Conservation (phyloP, 768 basidiomycete species). For the Tremella yokohamensis region DNA sequence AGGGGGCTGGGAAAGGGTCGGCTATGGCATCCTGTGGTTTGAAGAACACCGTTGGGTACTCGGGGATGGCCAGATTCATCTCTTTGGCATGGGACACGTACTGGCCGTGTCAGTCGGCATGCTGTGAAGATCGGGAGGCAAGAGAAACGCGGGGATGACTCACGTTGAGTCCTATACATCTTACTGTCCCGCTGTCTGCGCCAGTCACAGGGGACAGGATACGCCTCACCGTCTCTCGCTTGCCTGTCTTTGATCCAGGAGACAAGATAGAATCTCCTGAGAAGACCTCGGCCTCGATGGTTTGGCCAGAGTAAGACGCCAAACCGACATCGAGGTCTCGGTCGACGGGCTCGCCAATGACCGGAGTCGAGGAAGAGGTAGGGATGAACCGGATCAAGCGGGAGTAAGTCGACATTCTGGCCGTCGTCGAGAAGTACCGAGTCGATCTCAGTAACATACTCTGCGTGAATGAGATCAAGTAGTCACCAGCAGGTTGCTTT, state of each 20-base stretch:
- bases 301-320: constrained; percentile 35
- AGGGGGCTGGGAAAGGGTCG: constrained; percentile 41
- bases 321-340: constrained; percentile 45
- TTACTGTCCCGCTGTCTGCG: constrained; percentile 49
- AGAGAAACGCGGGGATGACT: constrained; percentile 9
- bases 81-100: constrained; percentile 49
- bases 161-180: constrained; percentile 51
- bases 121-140: not conserved
- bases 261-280: constrained; percentile 35
- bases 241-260: constrained; percentile 42
- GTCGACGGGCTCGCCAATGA: constrained; percentile 49
- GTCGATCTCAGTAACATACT: no score
- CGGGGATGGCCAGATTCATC: constrained; percentile 39
- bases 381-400: constrained; percentile 47
- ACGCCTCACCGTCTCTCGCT: constrained; percentile 28
- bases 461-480: no score
- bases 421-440: not conserved
- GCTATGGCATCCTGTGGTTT: constrained; percentile 48
- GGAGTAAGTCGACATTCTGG: constrained; percentile 12
- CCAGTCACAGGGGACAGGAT: constrained; percentile 42
- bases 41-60: constrained; percentile 48
- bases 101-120: constrained; percentile 16
- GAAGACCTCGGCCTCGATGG: constrained; percentile 44
- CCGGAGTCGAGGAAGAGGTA: constrained; percentile 7
- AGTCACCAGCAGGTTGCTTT: no score